phyloP scores from a whole-genome alignment of 2,329 filamentous ascomycete genomes.

The Stagonosporopsis tanaceti region DNA sequence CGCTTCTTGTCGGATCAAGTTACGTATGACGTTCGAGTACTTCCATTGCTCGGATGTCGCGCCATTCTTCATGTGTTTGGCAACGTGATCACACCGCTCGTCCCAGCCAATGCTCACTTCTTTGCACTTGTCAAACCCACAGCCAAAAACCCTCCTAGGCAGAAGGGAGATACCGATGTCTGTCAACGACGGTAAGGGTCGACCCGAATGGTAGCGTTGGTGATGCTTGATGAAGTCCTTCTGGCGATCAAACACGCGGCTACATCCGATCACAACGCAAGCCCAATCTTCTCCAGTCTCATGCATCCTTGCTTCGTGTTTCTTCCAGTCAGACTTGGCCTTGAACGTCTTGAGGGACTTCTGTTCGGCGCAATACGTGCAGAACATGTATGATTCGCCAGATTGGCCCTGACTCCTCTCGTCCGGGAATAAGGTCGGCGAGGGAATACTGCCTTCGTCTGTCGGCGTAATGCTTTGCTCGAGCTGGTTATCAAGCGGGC shows the following conservation, averaged over 20 bases:
- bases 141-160: conserved; percentile 47
- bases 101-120: conserved; percentile 51
- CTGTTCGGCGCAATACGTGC: conserved; percentile 49
- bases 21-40: conserved; percentile 50
- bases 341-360: conserved; percentile 49
- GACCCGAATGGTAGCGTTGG: conserved; percentile 47
- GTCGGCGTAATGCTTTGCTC: conserved; percentile 44
- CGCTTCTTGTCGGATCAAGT: conserved; percentile 48
- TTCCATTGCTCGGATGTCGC: conserved; percentile 47
- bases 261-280: conserved; percentile 46
- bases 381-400: conserved; percentile 49
- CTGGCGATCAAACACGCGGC: conserved; percentile 47
- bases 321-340: conserved; percentile 52
- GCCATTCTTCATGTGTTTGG: conserved; percentile 51
- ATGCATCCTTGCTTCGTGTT: conserved; percentile 51
- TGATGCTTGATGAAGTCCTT: conserved; percentile 50
- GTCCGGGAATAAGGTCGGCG: conserved; percentile 30
- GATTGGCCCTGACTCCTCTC: conserved; percentile 34
- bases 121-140: conserved; percentile 51
- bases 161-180: conserved; percentile 46
- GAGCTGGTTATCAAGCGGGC: conserved; percentile 40
- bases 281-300: conserved; percentile 51
- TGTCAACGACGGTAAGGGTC: conserved; percentile 45
- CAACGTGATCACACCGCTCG: conserved; percentile 50
- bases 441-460: conserved; percentile 43